Evolutionary conservation across 2,329 filamentous ascomycete species (phyloP).

Genomic region (Gliomastix tumulicola): DNA sequence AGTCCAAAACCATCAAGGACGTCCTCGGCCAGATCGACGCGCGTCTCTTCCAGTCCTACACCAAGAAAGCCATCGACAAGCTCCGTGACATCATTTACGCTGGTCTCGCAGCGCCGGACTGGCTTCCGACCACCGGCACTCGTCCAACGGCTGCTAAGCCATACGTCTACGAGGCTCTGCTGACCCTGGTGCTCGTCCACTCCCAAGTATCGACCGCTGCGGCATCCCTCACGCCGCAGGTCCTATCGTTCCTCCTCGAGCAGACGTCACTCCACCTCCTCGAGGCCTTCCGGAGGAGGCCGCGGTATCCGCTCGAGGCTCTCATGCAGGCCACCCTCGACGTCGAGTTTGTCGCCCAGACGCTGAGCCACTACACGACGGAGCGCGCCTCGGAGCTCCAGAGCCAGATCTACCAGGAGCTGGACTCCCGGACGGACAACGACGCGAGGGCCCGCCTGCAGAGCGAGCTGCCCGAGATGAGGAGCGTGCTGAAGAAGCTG

Average conservation of each 20-base stretch:
- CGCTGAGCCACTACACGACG: constrained; percentile 81
- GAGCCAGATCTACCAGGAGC: constrained; percentile 83
- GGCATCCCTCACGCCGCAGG: constrained; percentile 66
- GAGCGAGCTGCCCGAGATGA: constrained; percentile 83
- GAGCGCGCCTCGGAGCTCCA: constrained; percentile 76
- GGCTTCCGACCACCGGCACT: constrained; percentile 53
- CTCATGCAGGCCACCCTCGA: constrained; percentile 97
- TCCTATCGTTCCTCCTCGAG: constrained; percentile 83
- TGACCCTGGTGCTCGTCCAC: constrained; percentile 84
- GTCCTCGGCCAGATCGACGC: constrained; percentile 86
- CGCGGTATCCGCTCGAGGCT: constrained; percentile 66
- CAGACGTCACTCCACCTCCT: constrained; percentile 75
- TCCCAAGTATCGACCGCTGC: constrained; percentile 80
- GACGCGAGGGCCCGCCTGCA: constrained; percentile 75
- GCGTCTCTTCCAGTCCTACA: constrained; percentile 88
- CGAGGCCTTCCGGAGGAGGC: constrained; percentile 63
- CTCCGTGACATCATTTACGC: constrained; percentile 64
- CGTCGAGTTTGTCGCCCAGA: constrained; percentile 94
- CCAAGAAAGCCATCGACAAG: constrained; percentile 63
- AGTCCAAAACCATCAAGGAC: constrained; percentile 85
- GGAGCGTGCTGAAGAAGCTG: constrained; percentile 75
- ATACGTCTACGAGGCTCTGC: constrained; percentile 83
- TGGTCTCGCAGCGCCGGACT: constrained; percentile 65
- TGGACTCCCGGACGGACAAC: constrained; percentile 85
- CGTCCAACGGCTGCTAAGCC: constrained; percentile 71